Evolutionary conservation across 1,139 yeast genomes (phyloP), one percentile per base, ranked within the genome.

Genomic region (Taiozyma sp.): DNA sequence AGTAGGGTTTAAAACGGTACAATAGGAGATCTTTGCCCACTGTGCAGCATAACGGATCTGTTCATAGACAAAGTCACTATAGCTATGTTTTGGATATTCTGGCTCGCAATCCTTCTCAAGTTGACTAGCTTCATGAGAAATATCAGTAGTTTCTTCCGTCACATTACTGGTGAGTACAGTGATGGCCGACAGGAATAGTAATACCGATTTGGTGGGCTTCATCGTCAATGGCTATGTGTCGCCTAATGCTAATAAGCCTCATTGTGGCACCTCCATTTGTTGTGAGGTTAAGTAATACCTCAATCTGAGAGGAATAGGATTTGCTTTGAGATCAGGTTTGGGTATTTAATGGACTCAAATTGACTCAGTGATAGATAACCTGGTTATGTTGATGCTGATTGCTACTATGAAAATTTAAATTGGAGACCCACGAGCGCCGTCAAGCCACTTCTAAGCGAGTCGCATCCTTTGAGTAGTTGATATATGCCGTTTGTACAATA

Each of bases 21-120:
- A 54, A 23, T 54, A 54, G 1, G 55, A 24, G 8, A 52, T 19
- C 34, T 54, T 50, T 3, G 53, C 47, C 47, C 49, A 52, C 9
- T 40, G 34, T 2, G 55, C 51, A 12, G 27, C 36, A 4, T 43
- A 38, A 8, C n/a, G 16, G 6, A 38, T 19, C 14, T 16, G 22
- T 22, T 38, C 41, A 38, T 19, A 38, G 1, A 38, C 41, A 38
- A 10, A 38, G 14, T 38, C 41, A 19, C 41, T 38, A 10, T 38
- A 38, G 14, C 36, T 32, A 16, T 32, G 36, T 8, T 32, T 6
- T 32, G 36, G 36, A 9, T 32, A 32, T n/a, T 32, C 6, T 32
- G 19, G 36, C 5, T n/a, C 7, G 9, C 5, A 7, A 4, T 32
- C 36, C n/a, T 30, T 13, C 34, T 30, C n/a, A 2, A 12, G 34